Evolutionary conservation across 2,329 filamentous ascomycete genomes (phyloP), one percentile per base, ranked within the genome.

Genomic region (Escovopsis weberi): DNA sequence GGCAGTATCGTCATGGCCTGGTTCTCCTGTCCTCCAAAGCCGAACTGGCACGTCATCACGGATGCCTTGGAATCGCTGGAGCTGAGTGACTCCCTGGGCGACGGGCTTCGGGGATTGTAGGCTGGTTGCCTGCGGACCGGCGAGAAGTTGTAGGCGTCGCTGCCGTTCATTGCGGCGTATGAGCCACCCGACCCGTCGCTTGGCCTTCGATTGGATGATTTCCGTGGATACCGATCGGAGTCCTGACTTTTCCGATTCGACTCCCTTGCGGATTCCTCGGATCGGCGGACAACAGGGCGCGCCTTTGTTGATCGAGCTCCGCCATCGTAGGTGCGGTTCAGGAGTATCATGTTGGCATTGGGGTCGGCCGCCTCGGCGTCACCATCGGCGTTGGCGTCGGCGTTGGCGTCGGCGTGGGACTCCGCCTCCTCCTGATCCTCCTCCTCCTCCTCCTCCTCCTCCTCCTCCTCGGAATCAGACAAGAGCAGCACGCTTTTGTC

Each of bases 401-500:
- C 15, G 15, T 15, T 15, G 15, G 28, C 28, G 28, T 30, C 6
- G 28, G 28, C 28, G 28, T 30, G 28, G 28, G 15, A 15, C 15
- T 15, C 15, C 15, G 15, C 15, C 15, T 15, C 15, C 15, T 15
- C 15, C 15, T 15, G 15, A 15, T 15, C 15, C 2, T 15, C 15
- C 15, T 15, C 67, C 5, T 71, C 70, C 44, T 77, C 74, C 15
- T 15, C 15, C 15, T 15, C 15, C 15, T 15, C 15, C 2, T 15
- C 15, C 15, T 15, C 67, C 5, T 71, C 70, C 44, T 77, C 74
- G 0, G 72, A 75, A 46, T 76, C 72, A 0, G 72, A 75, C 1
- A 78, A 62, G 1, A 72, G 70, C 12, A 78, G 56, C 1, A 78
- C 64, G 46, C 74, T 77, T 45, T 64, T 73, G 41, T 72, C 65